These are phyloP conservation scores for Pseudogymnoascus verrucosus DNA, from an alignment of 2,329 filamentous ascomycete species.

Conservation along the genomic window DNA sequence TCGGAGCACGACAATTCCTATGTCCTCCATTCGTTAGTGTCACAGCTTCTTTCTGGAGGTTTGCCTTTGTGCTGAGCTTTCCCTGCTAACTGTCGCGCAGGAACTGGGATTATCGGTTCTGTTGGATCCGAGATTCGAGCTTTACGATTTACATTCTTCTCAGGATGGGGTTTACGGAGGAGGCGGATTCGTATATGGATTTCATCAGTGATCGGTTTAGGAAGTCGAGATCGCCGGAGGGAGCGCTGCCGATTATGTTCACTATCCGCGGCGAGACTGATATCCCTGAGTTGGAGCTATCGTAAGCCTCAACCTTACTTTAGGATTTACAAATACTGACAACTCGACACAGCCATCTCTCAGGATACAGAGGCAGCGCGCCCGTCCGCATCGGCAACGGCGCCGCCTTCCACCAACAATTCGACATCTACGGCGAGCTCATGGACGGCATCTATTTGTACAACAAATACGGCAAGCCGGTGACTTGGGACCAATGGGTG, in stretches of 20 bases:
- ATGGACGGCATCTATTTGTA: slow-evolving; percentile 72
- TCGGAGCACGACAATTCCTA: not conserved
- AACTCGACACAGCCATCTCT: slow-evolving; percentile 43
- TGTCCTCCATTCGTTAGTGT: not conserved
- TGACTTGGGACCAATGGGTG: slow-evolving; percentile 70
- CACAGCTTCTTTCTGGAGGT: not conserved
- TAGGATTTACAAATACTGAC: slow-evolving; percentile 5
- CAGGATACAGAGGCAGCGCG: slow-evolving; percentile 62
- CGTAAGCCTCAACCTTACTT: slow-evolving; percentile 18
- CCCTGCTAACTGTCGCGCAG: slow-evolving; percentile 20
- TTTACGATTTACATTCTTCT: slow-evolving; percentile 74
- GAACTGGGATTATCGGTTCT: slow-evolving; percentile 69
- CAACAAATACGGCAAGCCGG: slow-evolving; percentile 71
- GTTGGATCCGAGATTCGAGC: slow-evolving; percentile 69
- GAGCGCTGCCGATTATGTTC: slow-evolving; percentile 72
- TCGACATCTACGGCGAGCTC: slow-evolving; percentile 73
- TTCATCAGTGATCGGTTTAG: slow-evolving; percentile 68
- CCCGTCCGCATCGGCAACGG: slow-evolving; percentile 73
- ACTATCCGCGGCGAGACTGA: slow-evolving; percentile 68
- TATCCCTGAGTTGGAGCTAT: slow-evolving; percentile 61
- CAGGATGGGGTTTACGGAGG: slow-evolving; percentile 64
- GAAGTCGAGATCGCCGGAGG: slow-evolving; percentile 49
- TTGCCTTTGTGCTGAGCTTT: not conserved
- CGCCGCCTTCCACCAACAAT: slow-evolving; percentile 66
- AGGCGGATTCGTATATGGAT: slow-evolving; percentile 70